Evolutionary conservation across 192 early-diverging fungal genomes (phyloP).

Genomic region (Backusella westeae): DNA sequence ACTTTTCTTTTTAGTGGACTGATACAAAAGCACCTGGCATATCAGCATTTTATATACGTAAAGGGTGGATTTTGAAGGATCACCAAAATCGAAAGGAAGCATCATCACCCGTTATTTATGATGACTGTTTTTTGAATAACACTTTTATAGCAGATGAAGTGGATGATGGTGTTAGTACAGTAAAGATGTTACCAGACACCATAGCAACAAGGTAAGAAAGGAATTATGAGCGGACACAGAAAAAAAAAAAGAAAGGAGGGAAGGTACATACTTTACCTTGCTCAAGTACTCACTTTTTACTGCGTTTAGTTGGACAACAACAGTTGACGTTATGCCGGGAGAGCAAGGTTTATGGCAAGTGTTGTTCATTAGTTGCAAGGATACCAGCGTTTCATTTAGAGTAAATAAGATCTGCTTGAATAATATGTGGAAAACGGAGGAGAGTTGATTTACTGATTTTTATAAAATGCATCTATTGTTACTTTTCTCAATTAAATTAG

Average conservation of each 20-base stretch:
- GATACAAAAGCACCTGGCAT: constrained; percentile 17
- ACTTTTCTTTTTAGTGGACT: constrained; percentile 18
- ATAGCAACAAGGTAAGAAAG: neutral
- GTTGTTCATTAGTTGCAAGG: constrained; percentile 46
- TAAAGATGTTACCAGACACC: constrained; percentile 19
- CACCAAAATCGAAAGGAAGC: constrained; percentile 16
- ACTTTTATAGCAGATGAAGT: constrained; percentile 37
- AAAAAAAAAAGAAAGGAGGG: neutral
- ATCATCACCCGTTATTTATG: neutral
- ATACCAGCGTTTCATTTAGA: constrained; percentile 34
- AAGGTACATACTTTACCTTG: neutral
- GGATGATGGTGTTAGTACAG: constrained; percentile 29
- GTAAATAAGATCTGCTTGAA: constrained; percentile 21
- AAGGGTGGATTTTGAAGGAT: constrained; percentile 20
- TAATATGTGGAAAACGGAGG: neutral
- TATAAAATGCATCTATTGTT: neutral
- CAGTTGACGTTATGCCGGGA: neutral
- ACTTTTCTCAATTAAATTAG: constrained; percentile 14
- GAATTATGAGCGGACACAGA: too few species aligned
- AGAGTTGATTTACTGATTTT: neutral
- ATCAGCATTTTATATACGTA: constrained; percentile 33
- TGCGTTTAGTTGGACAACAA: neutral
- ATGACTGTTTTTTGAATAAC: constrained; percentile 46
- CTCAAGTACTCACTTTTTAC: too few species aligned
- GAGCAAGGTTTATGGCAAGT: constrained; percentile 44